Base-by-base conservation (phyloP, 2,329 filamentous ascomycete species). In the Xylariaceae sp. region DNA sequence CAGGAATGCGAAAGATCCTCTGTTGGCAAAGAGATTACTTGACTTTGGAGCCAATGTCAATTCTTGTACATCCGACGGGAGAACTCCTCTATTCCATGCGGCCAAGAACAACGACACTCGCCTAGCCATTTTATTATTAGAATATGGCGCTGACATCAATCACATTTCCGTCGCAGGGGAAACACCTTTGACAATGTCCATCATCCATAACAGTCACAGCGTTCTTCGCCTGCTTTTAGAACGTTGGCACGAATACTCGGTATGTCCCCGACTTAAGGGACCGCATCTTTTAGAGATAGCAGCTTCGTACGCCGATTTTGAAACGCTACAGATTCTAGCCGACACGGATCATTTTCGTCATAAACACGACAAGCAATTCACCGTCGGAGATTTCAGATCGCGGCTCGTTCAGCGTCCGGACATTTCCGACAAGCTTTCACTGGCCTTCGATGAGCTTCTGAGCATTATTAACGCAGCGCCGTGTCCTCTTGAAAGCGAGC, bases 111-210 rank as follows among this genome's bases (percentile, higher is more conserved):
- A 73, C 46, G 67, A 68, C 37, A 64, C 64, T 2, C 65, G 59
- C 45, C 68, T 71, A 46, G 71, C 70, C 0, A 65, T 67, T 20
- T 55, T 74, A n/a, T 60, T 73, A 7, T 61, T 74, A 2, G 71
- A 73, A 37, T 67, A 71, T 55, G 70, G 71, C 3, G 71, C 71
- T 23, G 59, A 71, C 45, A 70, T 73, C 55, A 74, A 73, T 56
- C 64, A 63, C 26, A 55, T 60, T 7, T 63, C 70, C 3, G 52
- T 46, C 10, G 66, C 59, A 23, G 68, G 68, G 2, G 56, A 63
- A 23, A 73, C 71, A 16, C 68, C 71, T 0, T 57, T 73, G 32
- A 74, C 71, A 0, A 71, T 67, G 6, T 65, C 72, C 12, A 71
- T 73, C 50, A 68, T 58, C 4, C 64, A 70, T 57, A 74, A 74